Evolutionary conservation across 768 basidiomycete genomes (phyloP).

Genomic region (Hebeloma cylindrosporum): DNA sequence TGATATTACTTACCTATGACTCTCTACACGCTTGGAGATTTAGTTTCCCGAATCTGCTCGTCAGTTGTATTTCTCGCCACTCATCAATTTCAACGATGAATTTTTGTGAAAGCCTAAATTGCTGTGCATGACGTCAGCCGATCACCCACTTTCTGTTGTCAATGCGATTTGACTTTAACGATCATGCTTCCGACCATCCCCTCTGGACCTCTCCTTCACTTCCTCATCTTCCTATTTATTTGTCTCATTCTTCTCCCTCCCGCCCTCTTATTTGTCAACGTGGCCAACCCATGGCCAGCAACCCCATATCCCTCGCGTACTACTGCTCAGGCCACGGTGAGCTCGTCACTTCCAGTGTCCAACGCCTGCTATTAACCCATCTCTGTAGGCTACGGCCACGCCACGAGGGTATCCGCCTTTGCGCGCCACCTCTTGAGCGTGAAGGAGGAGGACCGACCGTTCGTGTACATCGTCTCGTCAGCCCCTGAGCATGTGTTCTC

Average conservation of each 20-base stretch:
- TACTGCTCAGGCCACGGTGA: constrained; percentile 78
- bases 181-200: no score
- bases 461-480: constrained; percentile 67
- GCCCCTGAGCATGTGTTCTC: constrained; percentile 72
- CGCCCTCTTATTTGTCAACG: not conserved
- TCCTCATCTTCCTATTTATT: constrained; percentile 1
- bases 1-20: no score
- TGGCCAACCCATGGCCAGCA: constrained; percentile 1
- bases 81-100: no score
- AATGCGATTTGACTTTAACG: no score
- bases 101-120: no score
- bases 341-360: constrained; percentile 16
- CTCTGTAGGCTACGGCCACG: constrained; percentile 74
- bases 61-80: no score
- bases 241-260: not conserved
- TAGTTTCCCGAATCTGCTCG: no score
- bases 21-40: no score
- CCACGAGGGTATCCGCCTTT: constrained; percentile 79
- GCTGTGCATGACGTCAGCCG: no score
- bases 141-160: no score
- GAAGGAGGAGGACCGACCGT: constrained; percentile 36
- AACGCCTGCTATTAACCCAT: not conserved
- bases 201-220: not conserved
- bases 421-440: constrained; percentile 56
- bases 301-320: constrained; percentile 50